phyloP scores from a whole-genome alignment of 1,284 basidiomycete species.

The Microstroma glucosiphilum region DNA sequence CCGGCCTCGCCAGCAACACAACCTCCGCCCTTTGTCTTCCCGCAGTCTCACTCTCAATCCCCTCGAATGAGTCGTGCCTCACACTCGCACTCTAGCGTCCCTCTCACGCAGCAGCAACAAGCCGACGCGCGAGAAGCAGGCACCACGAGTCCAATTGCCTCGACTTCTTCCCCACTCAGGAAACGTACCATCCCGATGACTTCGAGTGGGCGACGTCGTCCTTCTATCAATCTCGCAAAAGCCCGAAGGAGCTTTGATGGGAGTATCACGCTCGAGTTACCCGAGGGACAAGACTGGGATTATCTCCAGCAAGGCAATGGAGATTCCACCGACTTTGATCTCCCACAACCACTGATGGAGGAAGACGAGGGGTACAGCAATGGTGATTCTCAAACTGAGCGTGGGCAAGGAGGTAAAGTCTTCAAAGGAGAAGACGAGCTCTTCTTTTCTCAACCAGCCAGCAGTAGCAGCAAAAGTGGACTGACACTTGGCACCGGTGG shows the following conservation, averaged over 20 bases:
- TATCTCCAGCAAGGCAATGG: not conserved
- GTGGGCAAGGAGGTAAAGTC: too few relatives aligned
- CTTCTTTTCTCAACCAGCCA: too few relatives aligned
- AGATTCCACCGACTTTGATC: not conserved
- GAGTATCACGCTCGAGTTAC: slow-evolving; percentile 5
- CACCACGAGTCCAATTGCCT: not conserved
- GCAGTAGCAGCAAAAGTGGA: too few relatives aligned
- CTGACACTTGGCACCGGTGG: too few relatives aligned
- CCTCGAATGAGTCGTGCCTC: not conserved
- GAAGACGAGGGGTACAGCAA: not conserved
- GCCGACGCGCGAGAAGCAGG: not conserved
- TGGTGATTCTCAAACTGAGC: too few relatives aligned
- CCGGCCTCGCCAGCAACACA: too few relatives aligned
- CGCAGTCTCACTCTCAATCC: not conserved
- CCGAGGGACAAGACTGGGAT: slow-evolving; percentile 1
- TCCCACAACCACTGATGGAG: too few relatives aligned
- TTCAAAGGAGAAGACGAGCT: too few relatives aligned
- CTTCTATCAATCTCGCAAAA: not conserved
- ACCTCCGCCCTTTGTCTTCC: too few relatives aligned
- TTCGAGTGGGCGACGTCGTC: not conserved
- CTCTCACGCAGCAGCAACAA: not conserved
- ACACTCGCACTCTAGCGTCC: too few relatives aligned
- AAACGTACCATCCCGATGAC: not conserved
- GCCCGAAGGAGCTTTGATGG: not conserved
- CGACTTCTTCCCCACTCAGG: not conserved